A percentile compares a stretch with the other conserved stretches of the same genome.
Evolutionary conservation across 352 stramenopile genomes (phyloP).

Genomic region (Globisporangium cederbergense): DNA sequence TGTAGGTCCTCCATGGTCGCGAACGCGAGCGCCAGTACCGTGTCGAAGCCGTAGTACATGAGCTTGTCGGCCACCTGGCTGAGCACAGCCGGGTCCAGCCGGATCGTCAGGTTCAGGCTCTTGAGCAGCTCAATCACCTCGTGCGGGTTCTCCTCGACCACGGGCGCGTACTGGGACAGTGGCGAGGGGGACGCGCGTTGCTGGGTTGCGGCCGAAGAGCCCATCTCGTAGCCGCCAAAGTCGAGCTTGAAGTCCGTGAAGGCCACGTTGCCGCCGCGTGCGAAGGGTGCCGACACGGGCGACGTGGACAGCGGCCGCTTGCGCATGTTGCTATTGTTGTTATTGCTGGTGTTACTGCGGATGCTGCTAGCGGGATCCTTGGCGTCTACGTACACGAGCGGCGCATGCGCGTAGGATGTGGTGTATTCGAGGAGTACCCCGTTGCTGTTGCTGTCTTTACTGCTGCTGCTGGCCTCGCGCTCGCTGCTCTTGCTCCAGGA

Average conservation of each 20-base stretch:
- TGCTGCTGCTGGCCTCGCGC: background rate
- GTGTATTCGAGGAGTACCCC: conserved; percentile 10
- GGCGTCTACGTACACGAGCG: conserved; percentile 19
- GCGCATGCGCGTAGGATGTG: conserved; percentile 14
- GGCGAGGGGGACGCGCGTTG: conserved; percentile 13
- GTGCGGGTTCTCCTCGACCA: conserved; percentile 18
- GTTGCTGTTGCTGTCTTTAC: background rate
- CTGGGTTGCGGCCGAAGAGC: background rate
- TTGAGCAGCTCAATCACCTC: conserved; percentile 54
- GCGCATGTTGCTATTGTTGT: conserved; percentile 30
- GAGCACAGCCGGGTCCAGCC: conserved; percentile 29
- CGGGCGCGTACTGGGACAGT: conserved; percentile 16
- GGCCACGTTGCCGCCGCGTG: conserved; percentile 15
- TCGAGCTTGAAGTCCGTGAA: conserved; percentile 63
- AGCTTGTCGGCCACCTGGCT: conserved; percentile 34
- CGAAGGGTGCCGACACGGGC: conserved; percentile 15
- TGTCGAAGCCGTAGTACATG: conserved; percentile 58
- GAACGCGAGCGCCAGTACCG: conserved; percentile 50
- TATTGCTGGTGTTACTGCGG: conserved; percentile 20
- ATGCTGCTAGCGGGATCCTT: conserved; percentile 20
- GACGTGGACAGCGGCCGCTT: conserved; percentile 28
- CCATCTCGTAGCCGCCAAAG: conserved; percentile 50
- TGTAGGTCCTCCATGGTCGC: conserved; percentile 43
- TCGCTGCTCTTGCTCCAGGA: conserved; percentile 8
- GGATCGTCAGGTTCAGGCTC: conserved; percentile 37